These are phyloP conservation scores for Paracamarosporium sp. DNA, from an alignment of 2,329 filamentous ascomycete species.

Conservation along the genomic window DNA sequence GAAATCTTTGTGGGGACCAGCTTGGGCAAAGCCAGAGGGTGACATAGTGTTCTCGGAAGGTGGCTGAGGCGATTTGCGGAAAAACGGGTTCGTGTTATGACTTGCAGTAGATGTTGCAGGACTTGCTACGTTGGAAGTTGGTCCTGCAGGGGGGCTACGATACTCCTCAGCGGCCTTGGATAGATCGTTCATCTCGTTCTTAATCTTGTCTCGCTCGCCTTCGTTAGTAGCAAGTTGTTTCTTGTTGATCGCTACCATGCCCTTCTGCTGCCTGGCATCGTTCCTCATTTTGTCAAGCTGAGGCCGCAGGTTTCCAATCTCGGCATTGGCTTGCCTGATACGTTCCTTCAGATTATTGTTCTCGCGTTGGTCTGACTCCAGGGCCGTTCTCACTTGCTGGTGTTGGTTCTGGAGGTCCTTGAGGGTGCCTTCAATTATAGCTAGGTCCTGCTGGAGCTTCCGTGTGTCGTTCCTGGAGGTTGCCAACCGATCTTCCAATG, in stretches of 20 bases:
- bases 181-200: slow-evolving; percentile 75
- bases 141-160: slow-evolving; percentile 37
- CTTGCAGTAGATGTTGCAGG: slow-evolving; percentile 69
- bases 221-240: slow-evolving; percentile 94
- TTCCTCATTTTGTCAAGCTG: slow-evolving; percentile 92
- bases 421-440: slow-evolving; percentile 79
- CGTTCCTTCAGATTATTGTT: slow-evolving; percentile 86
- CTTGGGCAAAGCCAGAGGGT: slow-evolving; percentile 55
- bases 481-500: slow-evolving; percentile 82
- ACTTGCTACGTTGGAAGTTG: slow-evolving; percentile 64
- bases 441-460: slow-evolving; percentile 83
- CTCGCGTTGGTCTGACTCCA: slow-evolving; percentile 89
- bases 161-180: slow-evolving; percentile 67
- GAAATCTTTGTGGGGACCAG: slow-evolving; percentile 61
- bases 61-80: slow-evolving; percentile 67
- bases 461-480: slow-evolving; percentile 79
- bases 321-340: slow-evolving; percentile 81
- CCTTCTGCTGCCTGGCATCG: slow-evolving; percentile 93
- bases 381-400: slow-evolving; percentile 72
- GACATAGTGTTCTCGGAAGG: slow-evolving; percentile 59
- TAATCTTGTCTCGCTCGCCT: slow-evolving; percentile 85
- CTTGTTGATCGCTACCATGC: slow-evolving; percentile 96
- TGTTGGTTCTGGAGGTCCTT: slow-evolving; percentile 85
- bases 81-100: slow-evolving; percentile 90
- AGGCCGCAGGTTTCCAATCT: slow-evolving; percentile 83